Percentiles rank a stretch among this genome's conserved stretches.
These are phyloP conservation scores for Hygrophila difformis DNA, from an alignment of 257 asterid genomes.

Conservation along the genomic window DNA sequence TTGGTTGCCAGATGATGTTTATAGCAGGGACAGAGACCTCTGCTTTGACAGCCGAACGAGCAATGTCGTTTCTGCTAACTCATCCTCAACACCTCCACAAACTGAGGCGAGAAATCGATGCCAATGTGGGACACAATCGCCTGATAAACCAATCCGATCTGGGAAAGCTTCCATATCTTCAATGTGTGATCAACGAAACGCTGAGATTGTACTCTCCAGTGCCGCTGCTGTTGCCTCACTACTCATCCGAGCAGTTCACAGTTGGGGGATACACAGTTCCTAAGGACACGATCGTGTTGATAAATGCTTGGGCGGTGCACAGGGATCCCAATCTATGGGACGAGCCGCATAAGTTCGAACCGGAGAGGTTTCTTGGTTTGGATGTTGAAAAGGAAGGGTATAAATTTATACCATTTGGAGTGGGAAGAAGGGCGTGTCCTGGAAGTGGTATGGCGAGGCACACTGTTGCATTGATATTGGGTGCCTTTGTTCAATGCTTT, in stretches of 20 bases:
- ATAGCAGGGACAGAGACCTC: constrained; percentile 53
- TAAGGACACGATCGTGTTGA: constrained; percentile 28
- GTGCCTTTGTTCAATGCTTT: constrained; percentile 46
- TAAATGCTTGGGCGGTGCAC: constrained; percentile 48
- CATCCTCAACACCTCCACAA: constrained; percentile 28
- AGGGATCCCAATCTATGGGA: constrained; percentile 53
- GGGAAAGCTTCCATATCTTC: constrained; percentile 40
- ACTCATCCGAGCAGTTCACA: constrained; percentile 25
- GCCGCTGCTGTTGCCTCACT: constrained; percentile 47
- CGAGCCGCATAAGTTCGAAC: constrained; percentile 33
- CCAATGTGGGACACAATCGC: constrained; percentile 27
- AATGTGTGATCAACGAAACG: constrained; percentile 41
- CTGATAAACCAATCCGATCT: constrained; percentile 38
- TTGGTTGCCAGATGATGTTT: constrained; percentile 26
- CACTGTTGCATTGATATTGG: constrained; percentile 34
- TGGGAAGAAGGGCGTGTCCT: constrained; percentile 57
- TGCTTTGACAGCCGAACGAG: constrained; percentile 28
- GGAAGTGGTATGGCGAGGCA: constrained; percentile 37
- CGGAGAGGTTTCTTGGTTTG: constrained; percentile 31
- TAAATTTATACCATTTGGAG: constrained; percentile 43
- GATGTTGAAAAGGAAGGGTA: constrained; percentile 24
- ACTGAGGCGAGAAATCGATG: constrained; percentile 41
- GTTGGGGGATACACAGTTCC: constrained; percentile 38
- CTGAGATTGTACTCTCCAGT: constrained; percentile 35
- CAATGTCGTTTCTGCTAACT: constrained; percentile 34